phyloP scores from a whole-genome alignment of 352 stramenopile genomes.

The Phytophthora ohioensis region DNA sequence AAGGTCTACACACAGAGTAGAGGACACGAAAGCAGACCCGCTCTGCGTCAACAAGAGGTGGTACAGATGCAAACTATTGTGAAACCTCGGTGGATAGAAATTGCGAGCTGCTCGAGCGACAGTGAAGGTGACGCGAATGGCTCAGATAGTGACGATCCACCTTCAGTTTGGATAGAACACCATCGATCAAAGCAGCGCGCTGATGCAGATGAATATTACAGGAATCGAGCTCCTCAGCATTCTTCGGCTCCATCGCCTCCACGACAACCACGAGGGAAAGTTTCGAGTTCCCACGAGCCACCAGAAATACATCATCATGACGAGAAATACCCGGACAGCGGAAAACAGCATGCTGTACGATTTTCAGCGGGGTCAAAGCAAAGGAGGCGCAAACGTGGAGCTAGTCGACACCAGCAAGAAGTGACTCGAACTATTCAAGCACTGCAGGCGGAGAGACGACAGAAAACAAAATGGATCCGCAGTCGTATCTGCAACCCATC shows the following conservation, averaged over 20 bases:
- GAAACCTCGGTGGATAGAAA: not conserved
- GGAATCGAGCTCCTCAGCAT: not conserved
- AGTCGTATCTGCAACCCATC: constrained; percentile 7
- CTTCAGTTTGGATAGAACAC: not conserved
- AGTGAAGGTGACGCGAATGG: not conserved
- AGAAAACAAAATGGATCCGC: constrained; percentile 47
- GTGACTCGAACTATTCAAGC: constrained; percentile 39
- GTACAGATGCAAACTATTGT: not conserved
- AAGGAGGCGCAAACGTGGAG: not conserved
- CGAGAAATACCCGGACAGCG: not conserved
- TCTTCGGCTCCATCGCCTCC: not conserved
- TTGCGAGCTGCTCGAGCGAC: not conserved
- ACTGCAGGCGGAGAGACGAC: constrained; percentile 46
- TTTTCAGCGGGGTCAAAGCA: not conserved
- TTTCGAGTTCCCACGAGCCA: not conserved
- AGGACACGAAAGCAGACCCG: not conserved
- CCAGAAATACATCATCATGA: not conserved
- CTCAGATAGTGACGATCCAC: not conserved
- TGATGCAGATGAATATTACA: not conserved
- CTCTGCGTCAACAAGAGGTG: not conserved
- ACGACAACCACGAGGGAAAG: not conserved
- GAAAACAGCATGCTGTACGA: not conserved
- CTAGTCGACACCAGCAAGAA: constrained; percentile 17
- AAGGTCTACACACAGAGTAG: too few species aligned
- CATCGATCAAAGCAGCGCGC: not conserved